Base-by-base conservation (phyloP, 306 rosid genomes). In the Fragaria ananassa region DNA sequence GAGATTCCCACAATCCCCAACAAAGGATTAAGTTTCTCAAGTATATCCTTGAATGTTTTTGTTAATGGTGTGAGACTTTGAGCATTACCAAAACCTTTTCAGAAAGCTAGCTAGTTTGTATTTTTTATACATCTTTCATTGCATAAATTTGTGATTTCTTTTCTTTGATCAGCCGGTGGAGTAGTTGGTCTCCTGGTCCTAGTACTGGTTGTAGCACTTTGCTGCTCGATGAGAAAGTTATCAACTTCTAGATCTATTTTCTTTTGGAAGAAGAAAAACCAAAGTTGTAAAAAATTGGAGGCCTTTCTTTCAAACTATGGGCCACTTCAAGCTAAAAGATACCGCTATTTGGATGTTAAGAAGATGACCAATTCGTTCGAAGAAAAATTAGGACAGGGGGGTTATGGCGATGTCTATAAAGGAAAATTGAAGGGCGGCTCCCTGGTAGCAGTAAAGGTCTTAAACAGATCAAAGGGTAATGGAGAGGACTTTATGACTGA, bases 251-350 rank as follows among this genome's bases (percentile, higher is more conserved):
- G 3, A 47, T 47, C n/a, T 49, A 49, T 15, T 49, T 49, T 49
- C 54, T 65, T 42, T 2, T 76, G 53, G 41, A 47, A 34, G 47
- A 81, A 68, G 46, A 3, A 29, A 1, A 67, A 1, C n/a, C 42
- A 72, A 71, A 66, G 58, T 5, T 51, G 46, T 50, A 25, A 78
- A 41, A 18, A 3, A 4, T 35, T 84, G 11, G 79, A 79, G 57
- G n/a, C 11, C 12, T 71, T 71, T 79, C 47, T 87, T n/a, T 72
- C 41, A 53, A 74, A 74, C 12, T 13, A 65, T 2, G 58, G 58
- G 4, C 58, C 12, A 53, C 25, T 53, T 53, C 25, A 53, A 53
- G 58, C 2, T 53, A 53, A 8, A 19, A 54, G 61, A 19, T 54
- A 8, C 27, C 8, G 27, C 12, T n/a, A 54, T 54, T 8, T 2